Evolutionary conservation across 441 rosid species (phyloP).

Genomic region (Adansonia gregorii): DNA sequence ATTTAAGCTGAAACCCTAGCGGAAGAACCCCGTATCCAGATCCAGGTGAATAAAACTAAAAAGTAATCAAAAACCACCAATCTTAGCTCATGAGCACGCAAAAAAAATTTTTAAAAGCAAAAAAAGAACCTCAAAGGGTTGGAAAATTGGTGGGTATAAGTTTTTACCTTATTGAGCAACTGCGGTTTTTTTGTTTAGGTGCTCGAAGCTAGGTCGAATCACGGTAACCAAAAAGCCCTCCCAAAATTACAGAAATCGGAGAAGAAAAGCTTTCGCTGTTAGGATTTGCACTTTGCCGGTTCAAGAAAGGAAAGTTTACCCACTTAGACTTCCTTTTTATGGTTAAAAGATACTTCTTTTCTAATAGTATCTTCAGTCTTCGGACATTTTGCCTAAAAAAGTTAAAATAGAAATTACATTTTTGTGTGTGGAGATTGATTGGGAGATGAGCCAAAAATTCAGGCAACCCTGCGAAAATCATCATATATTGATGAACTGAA

Average conservation of each 20-base stretch:
- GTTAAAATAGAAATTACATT: background rate
- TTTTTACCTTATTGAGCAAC: constrained; percentile 25
- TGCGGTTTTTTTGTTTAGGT: background rate
- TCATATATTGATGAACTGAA: background rate
- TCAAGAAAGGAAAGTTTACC: constrained; percentile 41
- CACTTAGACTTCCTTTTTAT: constrained; percentile 35
- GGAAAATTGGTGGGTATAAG: background rate
- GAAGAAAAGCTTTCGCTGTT: too few species aligned
- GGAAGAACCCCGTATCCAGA: constrained; percentile 34
- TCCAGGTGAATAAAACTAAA: constrained; percentile 33
- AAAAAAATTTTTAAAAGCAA: background rate
- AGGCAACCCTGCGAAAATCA: too few species aligned
- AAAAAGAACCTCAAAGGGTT: background rate
- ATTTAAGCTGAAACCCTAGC: constrained; percentile 39
- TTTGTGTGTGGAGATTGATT: too few species aligned
- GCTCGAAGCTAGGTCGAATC: constrained; percentile 23
- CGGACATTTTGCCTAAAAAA: constrained; percentile 10
- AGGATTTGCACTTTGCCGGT: too few species aligned
- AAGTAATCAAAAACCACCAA: constrained; percentile 26
- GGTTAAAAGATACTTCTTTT: constrained; percentile 32
- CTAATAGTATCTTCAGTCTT: background rate
- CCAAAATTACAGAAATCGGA: constrained; percentile 20
- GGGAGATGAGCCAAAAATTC: background rate
- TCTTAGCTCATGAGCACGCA: constrained; percentile 29
- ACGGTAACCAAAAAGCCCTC: constrained; percentile 28